phyloP scores from a whole-genome alignment of 768 basidiomycete genomes.

The Suillus occidentalis region DNA sequence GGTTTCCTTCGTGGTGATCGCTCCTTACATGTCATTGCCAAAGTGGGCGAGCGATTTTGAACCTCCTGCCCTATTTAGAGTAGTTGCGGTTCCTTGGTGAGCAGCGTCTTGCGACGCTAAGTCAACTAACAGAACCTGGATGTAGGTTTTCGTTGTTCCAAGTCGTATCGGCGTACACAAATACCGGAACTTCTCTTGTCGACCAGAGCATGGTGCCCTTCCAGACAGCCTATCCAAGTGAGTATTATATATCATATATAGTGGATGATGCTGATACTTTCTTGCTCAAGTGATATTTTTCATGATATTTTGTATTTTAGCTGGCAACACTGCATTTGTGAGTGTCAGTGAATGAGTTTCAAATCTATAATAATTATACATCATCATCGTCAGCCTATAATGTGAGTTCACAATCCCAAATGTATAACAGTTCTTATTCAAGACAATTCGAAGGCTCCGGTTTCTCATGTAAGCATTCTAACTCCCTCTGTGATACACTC shows the following conservation, averaged over 20 bases:
- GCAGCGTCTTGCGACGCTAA: constrained; percentile 10
- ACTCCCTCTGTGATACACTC: constrained; percentile 1
- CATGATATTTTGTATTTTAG: constrained; percentile 75
- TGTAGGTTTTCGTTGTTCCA: constrained; percentile 84
- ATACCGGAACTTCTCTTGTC: constrained; percentile 83
- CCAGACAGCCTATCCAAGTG: constrained; percentile 71
- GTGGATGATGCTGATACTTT: neutral
- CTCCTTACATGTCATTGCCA: constrained; percentile 69
- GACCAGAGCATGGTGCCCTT: constrained; percentile 94
- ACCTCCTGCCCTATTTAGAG: constrained; percentile 55
- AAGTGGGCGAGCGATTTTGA: constrained; percentile 63
- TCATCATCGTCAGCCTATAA: constrained; percentile 61
- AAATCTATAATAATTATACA: neutral
- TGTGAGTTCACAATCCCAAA: constrained; percentile 53
- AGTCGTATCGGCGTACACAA: constrained; percentile 83
- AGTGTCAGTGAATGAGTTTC: constrained; percentile 37
- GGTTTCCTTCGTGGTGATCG: constrained; percentile 68
- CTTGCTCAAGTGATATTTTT: constrained; percentile 52
- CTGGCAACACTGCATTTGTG: constrained; percentile 93
- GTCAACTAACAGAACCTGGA: neutral
- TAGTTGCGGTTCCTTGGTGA: constrained; percentile 67
- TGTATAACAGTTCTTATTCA: neutral
- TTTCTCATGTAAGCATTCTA: constrained; percentile 68
- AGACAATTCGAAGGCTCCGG: constrained; percentile 55
- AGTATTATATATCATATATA: neutral